Evolutionary conservation across 2,329 filamentous ascomycete genomes (phyloP).

Genomic region (Colletotrichum viniferum): DNA sequence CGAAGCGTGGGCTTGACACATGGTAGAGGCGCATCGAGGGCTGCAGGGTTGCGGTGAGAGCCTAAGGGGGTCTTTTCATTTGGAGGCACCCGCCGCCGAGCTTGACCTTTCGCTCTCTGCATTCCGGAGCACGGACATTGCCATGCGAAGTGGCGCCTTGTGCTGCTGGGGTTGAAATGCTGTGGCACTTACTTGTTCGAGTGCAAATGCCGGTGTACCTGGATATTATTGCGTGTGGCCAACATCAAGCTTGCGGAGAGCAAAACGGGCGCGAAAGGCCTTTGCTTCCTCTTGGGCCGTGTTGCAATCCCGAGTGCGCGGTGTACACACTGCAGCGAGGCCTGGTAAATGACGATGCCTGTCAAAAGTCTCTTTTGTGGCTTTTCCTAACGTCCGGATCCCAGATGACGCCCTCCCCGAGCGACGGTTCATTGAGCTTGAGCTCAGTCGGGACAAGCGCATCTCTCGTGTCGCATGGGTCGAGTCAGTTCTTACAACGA

Average conservation of each 20-base stretch:
- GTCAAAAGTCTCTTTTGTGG: not conserved
- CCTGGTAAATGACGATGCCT: not conserved
- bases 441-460: not conserved
- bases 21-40: conserved; percentile 7
- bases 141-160: not conserved
- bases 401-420: not conserved
- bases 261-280: not conserved
- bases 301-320: not conserved
- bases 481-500: not conserved
- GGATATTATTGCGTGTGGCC: not conserved
- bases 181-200: not conserved
- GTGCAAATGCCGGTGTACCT: not conserved
- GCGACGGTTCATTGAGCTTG: not conserved
- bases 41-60: conserved; percentile 5
- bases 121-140: not conserved
- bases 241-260: not conserved
- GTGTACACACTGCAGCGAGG: not conserved
- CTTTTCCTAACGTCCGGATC: not conserved
- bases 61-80: not conserved
- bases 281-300: not conserved
- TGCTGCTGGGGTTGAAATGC: not conserved
- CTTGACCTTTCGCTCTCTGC: not conserved
- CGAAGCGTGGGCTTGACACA: conserved; percentile 7
- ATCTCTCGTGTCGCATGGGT: not conserved
- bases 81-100: not conserved